Percentiles rank a stretch among this genome's conserved stretches.
Evolutionary conservation across 2,329 filamentous ascomycete species (phyloP).

Genomic region (Chalaropsis thielavioides): DNA sequence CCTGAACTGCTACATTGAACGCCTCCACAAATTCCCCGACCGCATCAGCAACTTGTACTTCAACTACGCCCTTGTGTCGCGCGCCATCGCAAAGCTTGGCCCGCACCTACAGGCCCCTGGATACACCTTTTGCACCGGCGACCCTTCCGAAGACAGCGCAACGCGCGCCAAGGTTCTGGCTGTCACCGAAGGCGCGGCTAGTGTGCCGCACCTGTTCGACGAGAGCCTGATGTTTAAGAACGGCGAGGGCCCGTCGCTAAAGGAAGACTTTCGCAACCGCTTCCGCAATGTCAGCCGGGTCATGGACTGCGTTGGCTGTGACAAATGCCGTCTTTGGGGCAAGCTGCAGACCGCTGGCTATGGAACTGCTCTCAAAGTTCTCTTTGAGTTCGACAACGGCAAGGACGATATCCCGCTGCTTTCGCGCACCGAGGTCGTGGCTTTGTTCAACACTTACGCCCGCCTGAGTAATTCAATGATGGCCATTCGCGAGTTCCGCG

Average conservation of each 20-base stretch:
- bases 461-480: constrained; percentile 69
- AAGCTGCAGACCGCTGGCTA: constrained; percentile 93
- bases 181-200: constrained; percentile 56
- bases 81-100: constrained; percentile 79
- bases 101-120: constrained; percentile 51
- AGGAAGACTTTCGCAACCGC: constrained; percentile 93
- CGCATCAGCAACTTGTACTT: constrained; percentile 97
- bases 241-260: constrained; percentile 59
- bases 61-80: constrained; percentile 91
- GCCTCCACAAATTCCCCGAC: constrained; percentile 75
- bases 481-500: constrained; percentile 57
- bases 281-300: constrained; percentile 93
- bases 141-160: constrained; percentile 58
- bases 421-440: constrained; percentile 81
- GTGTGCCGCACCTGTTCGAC: constrained; percentile 72
- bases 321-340: constrained; percentile 96
- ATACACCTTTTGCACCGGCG: constrained; percentile 88
- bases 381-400: constrained; percentile 78
- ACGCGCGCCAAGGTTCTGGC: constrained; percentile 73
- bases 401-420: constrained; percentile 53
- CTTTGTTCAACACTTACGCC: constrained; percentile 85
- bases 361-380: constrained; percentile 82
- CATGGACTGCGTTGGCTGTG: constrained; percentile 98
- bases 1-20: constrained; percentile 68
- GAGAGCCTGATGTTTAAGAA: constrained; percentile 90